Base-by-base conservation (phyloP, 1,139 yeast species). In the Pichia sp. region DNA sequence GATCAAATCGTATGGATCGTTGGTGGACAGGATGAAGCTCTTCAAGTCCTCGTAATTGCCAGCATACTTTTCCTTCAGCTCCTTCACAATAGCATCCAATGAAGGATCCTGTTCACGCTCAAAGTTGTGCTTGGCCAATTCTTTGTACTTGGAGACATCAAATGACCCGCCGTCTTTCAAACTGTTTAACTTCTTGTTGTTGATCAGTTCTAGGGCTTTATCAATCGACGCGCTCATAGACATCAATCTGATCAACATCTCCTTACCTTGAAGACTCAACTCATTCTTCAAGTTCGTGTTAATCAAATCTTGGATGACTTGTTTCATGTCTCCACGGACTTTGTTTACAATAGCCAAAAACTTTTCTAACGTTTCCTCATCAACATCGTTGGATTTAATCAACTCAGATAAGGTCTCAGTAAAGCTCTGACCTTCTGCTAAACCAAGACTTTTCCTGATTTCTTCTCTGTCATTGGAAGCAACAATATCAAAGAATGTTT, bases 181-280 rank as follows among this genome's bases (percentile, higher is more conserved):
- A 5, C 42, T 15, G 36, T 51, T 49, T 11, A 56, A 42, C 16
- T 41, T 52, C 10, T 42, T 31, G n/a, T 52, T 49, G 30, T 55
- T 52, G 4, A 57, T 45, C 59, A 86, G 70, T 57, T 77, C 75
- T 45, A 85, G 65, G 1, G 88, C 89, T 62, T 82, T 83, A 43
- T 79, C 79, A 53, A 87, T 73, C 6, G 89, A 82, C 3, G 85
- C 79, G 62, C 85, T 89, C 59, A 87, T 74, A 53, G 83, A 79
- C 43, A 85, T 74, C 56, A 86, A 75, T 59, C 89, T 72, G 43
- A 86, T 74, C 49, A 86, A 71, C n/a, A 87, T 78, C 62, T 86
- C 93, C 64, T 85, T 85, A 36, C 89, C 90, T 61, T 85, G 87
- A 4, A 82, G 64, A 56, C 75, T 81, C 61, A 87, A 72, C 58